These are phyloP conservation scores for Dryas alaskensis DNA, from an alignment of 306 rosid genomes.

Conservation along the genomic window DNA sequence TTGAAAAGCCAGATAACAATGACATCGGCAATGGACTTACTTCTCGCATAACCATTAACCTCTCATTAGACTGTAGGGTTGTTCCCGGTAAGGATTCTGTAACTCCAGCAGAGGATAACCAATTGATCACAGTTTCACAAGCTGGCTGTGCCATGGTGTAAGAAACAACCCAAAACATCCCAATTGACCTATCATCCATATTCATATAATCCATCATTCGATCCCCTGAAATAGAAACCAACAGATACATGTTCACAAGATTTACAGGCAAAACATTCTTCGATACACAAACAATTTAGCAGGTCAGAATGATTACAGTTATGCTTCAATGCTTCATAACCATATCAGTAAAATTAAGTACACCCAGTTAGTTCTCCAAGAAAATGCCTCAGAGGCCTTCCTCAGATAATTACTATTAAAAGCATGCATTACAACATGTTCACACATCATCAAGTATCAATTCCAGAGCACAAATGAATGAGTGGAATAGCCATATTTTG, in stretches of 20 bases:
- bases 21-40: conserved; percentile 95
- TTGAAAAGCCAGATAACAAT: conserved; percentile 82
- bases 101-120: conserved; percentile 79
- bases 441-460: neutral
- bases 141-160: conserved; percentile 99
- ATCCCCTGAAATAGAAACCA: conserved; percentile 53
- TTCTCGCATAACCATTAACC: conserved; percentile 76
- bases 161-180: conserved; percentile 99
- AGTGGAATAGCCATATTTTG: no score
- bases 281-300: neutral
- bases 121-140: conserved; percentile 82
- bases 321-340: neutral
- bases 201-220: conserved; percentile 94
- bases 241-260: neutral
- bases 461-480: neutral
- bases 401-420: neutral
- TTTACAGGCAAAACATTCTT: neutral
- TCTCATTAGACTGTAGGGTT: conserved; percentile 70
- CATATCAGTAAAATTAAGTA: neutral
- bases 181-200: conserved; percentile 96
- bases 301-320: conserved; percentile 12
- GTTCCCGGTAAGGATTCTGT: conserved; percentile 53
- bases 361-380: neutral
- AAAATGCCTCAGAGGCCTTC: neutral
- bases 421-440: neutral